Evolutionary conservation across 2,329 filamentous ascomycete genomes (phyloP), one percentile per base, ranked within the genome.

Genomic region (Ascochyta koolunga): DNA sequence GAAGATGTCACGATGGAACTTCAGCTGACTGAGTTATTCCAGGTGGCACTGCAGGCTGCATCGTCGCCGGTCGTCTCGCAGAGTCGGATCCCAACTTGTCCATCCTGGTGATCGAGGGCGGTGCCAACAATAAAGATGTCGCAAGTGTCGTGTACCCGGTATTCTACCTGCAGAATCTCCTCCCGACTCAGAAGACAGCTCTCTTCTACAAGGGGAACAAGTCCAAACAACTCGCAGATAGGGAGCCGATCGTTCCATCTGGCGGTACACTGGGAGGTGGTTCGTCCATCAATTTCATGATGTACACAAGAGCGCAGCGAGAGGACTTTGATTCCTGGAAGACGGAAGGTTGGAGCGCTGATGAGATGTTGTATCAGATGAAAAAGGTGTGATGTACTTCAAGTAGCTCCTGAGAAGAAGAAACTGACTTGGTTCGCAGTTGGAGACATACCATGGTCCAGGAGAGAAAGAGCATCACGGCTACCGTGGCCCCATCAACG

Each of bases 241-340:
- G 81, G n/a, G 76, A 77, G 50, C 73, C 72, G 2, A 73, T 79
- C 19, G 75, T 80, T 6, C 75, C 76, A 10, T 73, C 65, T 11
- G 78, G 78, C 45, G 78, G 80, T 21, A 80, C 84, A 0, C 77
- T 90, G 0, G 88, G 88, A 16, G 88, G 87, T 6, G 85, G 86
- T 6, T 71, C 67, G 19, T 73, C 71, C 0, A 77, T 76, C 50
- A 76, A 77, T 50, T 71, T 71, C 58, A 73, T 77, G 73, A 69
- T 70, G 69, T 80, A 80, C 59, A 78, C 77, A 2, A 68, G 78
- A 24, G 77, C 76, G 11, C 77, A 81, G 59, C 69, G 75, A 7
- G 71, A 70, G 5, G 80, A 83, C 62, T 82, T 78, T 47, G 80
- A 85, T 59, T 76, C 77, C 6, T 85, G 82, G 82, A 77, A 82